Evolutionary conservation across 208 protist species (phyloP).

Genomic region (Crithidia acanthocephali): DNA sequence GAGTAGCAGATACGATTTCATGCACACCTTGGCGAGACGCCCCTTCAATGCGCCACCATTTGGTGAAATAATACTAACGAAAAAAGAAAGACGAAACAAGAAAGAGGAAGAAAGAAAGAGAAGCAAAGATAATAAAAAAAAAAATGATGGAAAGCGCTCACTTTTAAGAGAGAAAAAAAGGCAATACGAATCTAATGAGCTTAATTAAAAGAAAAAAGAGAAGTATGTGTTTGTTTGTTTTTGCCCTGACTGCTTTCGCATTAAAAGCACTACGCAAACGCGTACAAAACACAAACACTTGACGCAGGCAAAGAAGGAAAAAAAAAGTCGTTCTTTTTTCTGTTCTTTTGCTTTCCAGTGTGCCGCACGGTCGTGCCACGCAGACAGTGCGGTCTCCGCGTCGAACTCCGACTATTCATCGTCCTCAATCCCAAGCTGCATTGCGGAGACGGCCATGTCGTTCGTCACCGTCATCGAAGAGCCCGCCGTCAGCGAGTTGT

Average conservation of each 20-base stretch:
- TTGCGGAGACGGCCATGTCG: slow-evolving; percentile 10
- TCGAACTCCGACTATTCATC: slow-evolving; percentile 7
- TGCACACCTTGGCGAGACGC: neutral
- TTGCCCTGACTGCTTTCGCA: too few relatives aligned
- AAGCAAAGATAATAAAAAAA: neutral
- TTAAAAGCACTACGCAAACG: too few relatives aligned
- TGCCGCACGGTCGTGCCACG: neutral
- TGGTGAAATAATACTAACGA: neutral
- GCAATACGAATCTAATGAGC: too few relatives aligned
- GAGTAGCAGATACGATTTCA: neutral
- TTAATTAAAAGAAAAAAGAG: too few relatives aligned
- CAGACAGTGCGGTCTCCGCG: neutral
- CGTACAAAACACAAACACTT: too few relatives aligned
- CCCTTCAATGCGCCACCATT: neutral
- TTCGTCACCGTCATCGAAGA: slow-evolving; percentile 14
- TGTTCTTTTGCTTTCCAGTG: neutral
- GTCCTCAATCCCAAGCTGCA: slow-evolving; percentile 12
- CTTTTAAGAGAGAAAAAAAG: neutral
- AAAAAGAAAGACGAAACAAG: slow-evolving; percentile 8
- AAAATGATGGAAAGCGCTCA: neutral
- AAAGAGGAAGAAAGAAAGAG: neutral
- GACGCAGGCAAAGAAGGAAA: too few relatives aligned
- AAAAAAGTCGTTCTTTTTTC: too few relatives aligned
- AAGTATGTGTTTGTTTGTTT: too few relatives aligned
- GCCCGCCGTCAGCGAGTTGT: slow-evolving; percentile 7